phyloP scores from a whole-genome alignment of 1,284 basidiomycete species.

The Cystobasidiaceae sp. region DNA sequence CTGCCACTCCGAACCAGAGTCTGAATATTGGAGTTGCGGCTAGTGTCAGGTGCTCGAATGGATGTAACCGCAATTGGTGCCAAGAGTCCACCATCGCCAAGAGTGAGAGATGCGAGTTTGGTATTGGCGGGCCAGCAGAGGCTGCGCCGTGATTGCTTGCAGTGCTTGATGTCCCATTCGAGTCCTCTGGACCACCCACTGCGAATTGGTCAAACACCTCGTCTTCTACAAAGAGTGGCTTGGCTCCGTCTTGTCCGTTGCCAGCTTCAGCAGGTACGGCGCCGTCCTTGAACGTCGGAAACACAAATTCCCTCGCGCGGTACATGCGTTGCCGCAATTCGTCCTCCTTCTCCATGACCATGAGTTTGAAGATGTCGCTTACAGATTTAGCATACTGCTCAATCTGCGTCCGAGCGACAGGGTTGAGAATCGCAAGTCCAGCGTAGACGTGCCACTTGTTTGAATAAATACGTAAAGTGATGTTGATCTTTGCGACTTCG shows the following conservation, averaged over 20 bases:
- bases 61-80: constrained; percentile 79
- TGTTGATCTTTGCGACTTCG: constrained; percentile 97
- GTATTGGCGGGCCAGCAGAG: constrained; percentile 41
- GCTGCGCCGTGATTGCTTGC: neutral
- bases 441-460: constrained; percentile 99
- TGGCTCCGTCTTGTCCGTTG: constrained; percentile 45
- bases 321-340: constrained; percentile 68
- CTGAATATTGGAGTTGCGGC: constrained; percentile 95
- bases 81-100: constrained; percentile 99
- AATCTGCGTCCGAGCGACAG: constrained; percentile 82
- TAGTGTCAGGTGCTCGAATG: constrained; percentile 84
- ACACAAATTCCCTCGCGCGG: constrained; percentile 70
- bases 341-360: constrained; percentile 71
- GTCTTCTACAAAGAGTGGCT: constrained; percentile 80
- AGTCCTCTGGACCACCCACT: constrained; percentile 53
- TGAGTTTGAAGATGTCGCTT: constrained; percentile 90
- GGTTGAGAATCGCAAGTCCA: constrained; percentile 92
- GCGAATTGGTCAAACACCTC: constrained; percentile 84
- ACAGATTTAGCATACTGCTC: constrained; percentile 79
- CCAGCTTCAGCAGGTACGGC: neutral
- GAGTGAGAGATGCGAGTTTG: constrained; percentile 91
- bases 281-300: constrained; percentile 50
- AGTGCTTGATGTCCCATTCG: neutral
- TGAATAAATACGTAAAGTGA: constrained; percentile 89
- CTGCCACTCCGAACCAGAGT: constrained; percentile 94